Evolutionary conservation across 2,329 filamentous ascomycete species (phyloP), one percentile per base, ranked within the genome.

Genomic region (Colletotrichum nymphaeae): DNA sequence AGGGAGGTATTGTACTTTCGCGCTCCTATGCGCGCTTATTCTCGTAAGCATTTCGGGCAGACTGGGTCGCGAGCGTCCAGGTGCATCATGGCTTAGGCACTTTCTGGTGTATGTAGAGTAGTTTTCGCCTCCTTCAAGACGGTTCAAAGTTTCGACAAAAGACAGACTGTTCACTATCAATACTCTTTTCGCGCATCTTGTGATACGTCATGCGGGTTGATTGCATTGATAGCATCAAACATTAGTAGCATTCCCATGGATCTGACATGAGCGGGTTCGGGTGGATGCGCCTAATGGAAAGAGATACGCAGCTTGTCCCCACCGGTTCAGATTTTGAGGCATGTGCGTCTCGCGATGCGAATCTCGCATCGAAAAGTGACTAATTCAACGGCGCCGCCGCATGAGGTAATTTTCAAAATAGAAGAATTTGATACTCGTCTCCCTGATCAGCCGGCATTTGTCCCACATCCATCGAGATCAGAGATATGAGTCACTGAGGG

Each of bases 11-110:
- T 59, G 52, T 53, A 22, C 16, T 62, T 62, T 55, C 22, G 49
- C 32, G 52, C n/a, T 63, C 57, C n/a, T 69, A 55, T 67, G 49
- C 32, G 58, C n/a, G 52, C 37, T 14, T 69, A 55, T 60, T 65
- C 28, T 46, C 52, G 32, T 16, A 49, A 24, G 65, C 42, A 69
- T 57, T 24, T 72, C 53, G 28, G n/a, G 37, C 52, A 32, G 56
- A 57, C 19, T 67, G 62, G 46, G 55, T 60, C 26, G 16, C 46
- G 19, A 42, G 68, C 22, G 42, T 67, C 55, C 57, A 32, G 12
- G 30, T 52, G 63, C 62, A 37, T 65, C 30, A 62, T 42, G 56
- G 63, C 56, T 32, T 35, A 67, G 62, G 30, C 56, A 60, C 46
- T 30, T 57, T 55, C n/a, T 32, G n/a, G 26, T 49, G 56, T 37